Evolutionary conservation across 352 stramenopile species (phyloP), one percentile per base, ranked within the genome.

Genomic region (Pythium volutum): DNA sequence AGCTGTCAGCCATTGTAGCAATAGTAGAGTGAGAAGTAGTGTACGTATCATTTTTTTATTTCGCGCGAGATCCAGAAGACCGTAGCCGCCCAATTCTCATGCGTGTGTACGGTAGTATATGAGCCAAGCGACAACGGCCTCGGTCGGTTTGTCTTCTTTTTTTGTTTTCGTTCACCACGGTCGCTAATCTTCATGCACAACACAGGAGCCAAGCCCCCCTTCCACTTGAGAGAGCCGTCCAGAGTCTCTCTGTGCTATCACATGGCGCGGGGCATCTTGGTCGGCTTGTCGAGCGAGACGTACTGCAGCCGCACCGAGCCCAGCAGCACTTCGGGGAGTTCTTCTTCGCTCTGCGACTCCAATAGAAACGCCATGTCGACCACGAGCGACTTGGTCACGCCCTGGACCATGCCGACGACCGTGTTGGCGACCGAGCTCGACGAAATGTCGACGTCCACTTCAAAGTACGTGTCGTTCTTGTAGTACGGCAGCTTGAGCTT

Each of bases 381-480:
- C 3, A 96, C 87, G 1, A 96, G 77, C 25, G 87, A 90, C 71
- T 93, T 95, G 50, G 87, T 95, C 46, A 94, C 87, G 33, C 87
- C 85, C 64, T 94, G 87, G 47, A 96, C 88, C 83, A 96, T 94
- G 22, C 85, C 84, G 15, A 95, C 81, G 58, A 95, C 84, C 10
- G 81, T 90, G 65, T 95, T 93, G 31, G 85, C 95, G 16, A 98
- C 92, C 54, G 81, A 87, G 69, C 93, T 97, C 51, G 80, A 97
- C 38, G 89, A 95, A 59, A 98, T 98, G 70, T 99, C 94, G 43
- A 98, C 81, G 68, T 98, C 93, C 38, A 98, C 74, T 74, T 99
- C 96, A 66, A 98, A 97, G 74, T 97, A 98, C 60, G 97, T 93
- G 53, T 93, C 84, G 46, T 84, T 88, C 54, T 79, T 83, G 66